Base-by-base conservation (phyloP, 768 basidiomycete genomes). In the Solioccasus polychromus region DNA sequence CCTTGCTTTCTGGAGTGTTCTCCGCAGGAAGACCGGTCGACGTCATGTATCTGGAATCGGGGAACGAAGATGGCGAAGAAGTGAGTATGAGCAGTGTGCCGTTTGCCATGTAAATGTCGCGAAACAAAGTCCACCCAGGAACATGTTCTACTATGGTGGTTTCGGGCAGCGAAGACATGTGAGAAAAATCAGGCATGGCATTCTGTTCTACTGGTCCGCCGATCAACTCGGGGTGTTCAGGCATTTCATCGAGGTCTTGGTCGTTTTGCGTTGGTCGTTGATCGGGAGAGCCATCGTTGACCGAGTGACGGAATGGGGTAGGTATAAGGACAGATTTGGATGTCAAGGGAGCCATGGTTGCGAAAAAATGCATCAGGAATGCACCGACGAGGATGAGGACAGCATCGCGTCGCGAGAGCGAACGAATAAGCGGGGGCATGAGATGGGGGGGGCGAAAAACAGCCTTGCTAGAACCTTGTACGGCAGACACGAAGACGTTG, bases 91-190 rank as follows among this genome's bases (percentile, higher is more conserved):
- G 82, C 36, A 92, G 74, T 0, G 89, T 91, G 8, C 87, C 88
- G 51, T 91, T 86, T 37, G 82, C 78, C 80, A 92, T 76, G 75
- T 94, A 94, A 4, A 94, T 61, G 61, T 92, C 83, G 22, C 76
- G 76, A 64, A 89, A 90, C 25, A 92, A 67, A 0, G 92, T 92
- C 89, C 91, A 93, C 31, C 91, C 90, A 23, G 83, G 83, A 5
- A 82, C 83, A 44, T 88, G 86, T 19, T 78, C 72, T 11, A 81
- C 63, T 23, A 88, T 58, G 12, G 73, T 68, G 0, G 85, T 87
- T 36, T 72, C 67, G 0, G 80, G 80, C 3, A 85, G 42, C 15
- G 26, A 48, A 26, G 49, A 44, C 14, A 50, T 40, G 6, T 43
- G 45, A 19, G 48, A 51, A 42, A 53, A 19, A 25, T 41, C 30